These are phyloP conservation scores for Protomyces gravidus DNA, from an alignment of 1,139 yeast genomes.

Conservation along the genomic window DNA sequence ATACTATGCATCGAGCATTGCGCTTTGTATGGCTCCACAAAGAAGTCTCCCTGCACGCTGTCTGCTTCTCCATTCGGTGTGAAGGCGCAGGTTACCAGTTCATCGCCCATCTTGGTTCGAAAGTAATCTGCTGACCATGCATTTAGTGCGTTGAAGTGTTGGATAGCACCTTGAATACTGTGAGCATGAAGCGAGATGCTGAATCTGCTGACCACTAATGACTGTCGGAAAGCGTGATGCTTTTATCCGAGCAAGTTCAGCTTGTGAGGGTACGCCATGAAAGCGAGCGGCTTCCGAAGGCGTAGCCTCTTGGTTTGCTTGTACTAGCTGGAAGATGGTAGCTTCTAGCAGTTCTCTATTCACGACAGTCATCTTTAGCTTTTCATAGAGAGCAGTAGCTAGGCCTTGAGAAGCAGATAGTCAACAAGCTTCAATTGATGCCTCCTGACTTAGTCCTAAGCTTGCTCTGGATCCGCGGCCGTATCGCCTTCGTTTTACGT, in stretches of 20 bases:
- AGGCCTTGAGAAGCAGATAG: too few species aligned
- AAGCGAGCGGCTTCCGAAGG: background rate
- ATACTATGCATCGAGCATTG: conserved; percentile 37
- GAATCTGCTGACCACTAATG: background rate
- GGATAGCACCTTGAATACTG: conserved; percentile 3
- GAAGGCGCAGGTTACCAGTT: conserved; percentile 39
- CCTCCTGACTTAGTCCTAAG: too few species aligned
- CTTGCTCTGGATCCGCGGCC: too few species aligned
- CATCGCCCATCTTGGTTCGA: conserved; percentile 31
- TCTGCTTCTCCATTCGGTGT: conserved; percentile 45
- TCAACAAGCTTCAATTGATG: too few species aligned
- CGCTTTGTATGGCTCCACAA: conserved; percentile 40
- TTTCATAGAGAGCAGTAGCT: too few species aligned
- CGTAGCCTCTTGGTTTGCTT: background rate
- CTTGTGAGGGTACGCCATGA: conserved; percentile 1
- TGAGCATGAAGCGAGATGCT: too few species aligned
- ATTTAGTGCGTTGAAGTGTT: conserved; percentile 5
- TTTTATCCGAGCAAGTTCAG: background rate
- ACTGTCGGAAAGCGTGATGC: conserved; percentile 1
- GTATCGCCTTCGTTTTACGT: too few species aligned
- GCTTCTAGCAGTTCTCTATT: background rate
- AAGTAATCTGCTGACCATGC: conserved; percentile 33
- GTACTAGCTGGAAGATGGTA: conserved; percentile 1
- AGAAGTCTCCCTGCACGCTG: conserved; percentile 39
- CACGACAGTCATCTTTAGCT: too few species aligned